Evolutionary conservation across 192 early-diverging fungal genomes (phyloP).

Genomic region (Thoreauomyces humboldtii): DNA sequence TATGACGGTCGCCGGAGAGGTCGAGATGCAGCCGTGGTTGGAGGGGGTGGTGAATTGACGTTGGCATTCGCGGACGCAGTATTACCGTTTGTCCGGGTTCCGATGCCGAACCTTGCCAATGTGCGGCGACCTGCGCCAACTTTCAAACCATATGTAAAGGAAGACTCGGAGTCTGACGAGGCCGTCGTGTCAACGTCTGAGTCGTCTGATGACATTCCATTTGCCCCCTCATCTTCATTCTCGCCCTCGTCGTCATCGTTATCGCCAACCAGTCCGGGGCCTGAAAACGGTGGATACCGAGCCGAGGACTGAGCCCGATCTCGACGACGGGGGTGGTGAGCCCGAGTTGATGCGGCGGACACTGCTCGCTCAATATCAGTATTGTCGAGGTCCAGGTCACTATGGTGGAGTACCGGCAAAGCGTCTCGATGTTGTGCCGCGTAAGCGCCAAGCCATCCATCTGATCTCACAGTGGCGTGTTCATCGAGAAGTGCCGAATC

Average conservation of each 20-base stretch:
- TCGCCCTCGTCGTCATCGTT: conserved; percentile 14
- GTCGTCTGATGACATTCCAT: background rate
- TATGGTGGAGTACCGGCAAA: background rate
- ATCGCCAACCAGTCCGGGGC: too few relatives aligned
- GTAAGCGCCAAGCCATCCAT: background rate
- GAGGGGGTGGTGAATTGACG: too few relatives aligned
- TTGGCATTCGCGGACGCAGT: too few relatives aligned
- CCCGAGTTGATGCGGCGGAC: too few relatives aligned
- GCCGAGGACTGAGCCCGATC: too few relatives aligned
- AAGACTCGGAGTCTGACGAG: conserved; percentile 16
- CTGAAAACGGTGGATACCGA: too few relatives aligned
- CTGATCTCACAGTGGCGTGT: background rate
- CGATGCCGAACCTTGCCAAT: conserved; percentile 15
- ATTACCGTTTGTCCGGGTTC: too few relatives aligned
- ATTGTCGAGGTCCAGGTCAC: background rate
- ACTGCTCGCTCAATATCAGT: background rate
- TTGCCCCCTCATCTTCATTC: background rate
- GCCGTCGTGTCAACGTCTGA: background rate
- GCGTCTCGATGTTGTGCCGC: background rate
- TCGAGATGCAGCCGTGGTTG: too few relatives aligned
- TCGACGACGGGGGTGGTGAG: too few relatives aligned
- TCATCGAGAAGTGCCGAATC: conserved; percentile 13
- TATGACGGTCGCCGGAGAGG: too few relatives aligned
- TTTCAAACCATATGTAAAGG: conserved; percentile 21
- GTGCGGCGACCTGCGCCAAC: conserved; percentile 20